Conservation (phyloP, 2,329 filamentous ascomycete species). For the Acrodontium crateriforme region DNA sequence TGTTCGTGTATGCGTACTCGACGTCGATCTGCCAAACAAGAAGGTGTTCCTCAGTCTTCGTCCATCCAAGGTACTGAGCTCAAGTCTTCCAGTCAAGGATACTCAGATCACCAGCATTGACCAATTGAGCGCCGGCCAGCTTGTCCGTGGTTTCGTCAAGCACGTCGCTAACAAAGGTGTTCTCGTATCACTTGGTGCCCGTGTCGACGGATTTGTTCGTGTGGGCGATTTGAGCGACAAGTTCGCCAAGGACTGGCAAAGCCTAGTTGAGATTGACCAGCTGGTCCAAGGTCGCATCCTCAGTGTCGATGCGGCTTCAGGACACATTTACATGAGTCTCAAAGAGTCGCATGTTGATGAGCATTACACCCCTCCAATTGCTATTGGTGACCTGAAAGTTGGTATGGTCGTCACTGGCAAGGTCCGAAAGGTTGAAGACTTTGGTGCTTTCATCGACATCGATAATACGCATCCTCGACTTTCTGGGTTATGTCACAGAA, state of each 20-base stretch:
- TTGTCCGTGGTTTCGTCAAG: conserved; percentile 84
- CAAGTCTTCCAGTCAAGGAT: conserved; percentile 66
- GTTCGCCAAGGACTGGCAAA: conserved; percentile 92
- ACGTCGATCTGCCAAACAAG: conserved; percentile 73
- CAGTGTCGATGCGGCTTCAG: conserved; percentile 51
- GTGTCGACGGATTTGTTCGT: conserved; percentile 68
- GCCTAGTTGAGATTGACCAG: conserved; percentile 74
- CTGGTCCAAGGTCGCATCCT: conserved; percentile 79
- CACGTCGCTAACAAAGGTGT: conserved; percentile 79
- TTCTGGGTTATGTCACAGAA: conserved; percentile 84
- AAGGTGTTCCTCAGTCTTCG: conserved; percentile 67
- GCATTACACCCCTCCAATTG: conserved; percentile 59
- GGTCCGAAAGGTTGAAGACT: conserved; percentile 86
- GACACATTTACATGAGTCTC: conserved; percentile 71
- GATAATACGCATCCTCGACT: conserved; percentile 70
- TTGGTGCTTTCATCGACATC: conserved; percentile 84
- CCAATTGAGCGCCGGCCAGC: conserved; percentile 62
- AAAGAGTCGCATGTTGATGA: conserved; percentile 74
- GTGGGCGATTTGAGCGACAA: conserved; percentile 81
- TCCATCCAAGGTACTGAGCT: conserved; percentile 80
- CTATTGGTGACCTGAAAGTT: conserved; percentile 60
- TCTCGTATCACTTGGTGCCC: conserved; percentile 70
- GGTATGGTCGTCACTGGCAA: conserved; percentile 81
- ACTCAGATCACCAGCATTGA: conserved; percentile 57
- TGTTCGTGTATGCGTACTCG: conserved; percentile 71